phyloP scores from a whole-genome alignment of 2,329 filamentous ascomycete genomes.

The Aspergillus sp. region DNA sequence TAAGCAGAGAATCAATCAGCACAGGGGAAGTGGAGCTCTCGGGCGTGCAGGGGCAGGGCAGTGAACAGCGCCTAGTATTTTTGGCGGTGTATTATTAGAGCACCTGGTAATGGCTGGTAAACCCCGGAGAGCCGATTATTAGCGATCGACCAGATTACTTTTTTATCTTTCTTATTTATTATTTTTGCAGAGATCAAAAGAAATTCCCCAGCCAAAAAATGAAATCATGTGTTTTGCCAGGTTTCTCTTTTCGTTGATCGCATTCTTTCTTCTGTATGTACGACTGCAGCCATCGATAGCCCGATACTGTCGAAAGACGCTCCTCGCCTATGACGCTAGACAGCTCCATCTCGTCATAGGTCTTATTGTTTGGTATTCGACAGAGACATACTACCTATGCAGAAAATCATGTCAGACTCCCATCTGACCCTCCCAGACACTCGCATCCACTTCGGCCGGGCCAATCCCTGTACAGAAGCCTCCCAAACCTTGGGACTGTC shows the following conservation, averaged over 20 bases:
- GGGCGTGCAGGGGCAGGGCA: conserved; percentile 18
- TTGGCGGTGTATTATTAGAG: conserved; percentile 13
- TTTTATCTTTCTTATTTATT: conserved; percentile 4
- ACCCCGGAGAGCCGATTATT: not conserved
- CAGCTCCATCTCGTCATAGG: too few species aligned
- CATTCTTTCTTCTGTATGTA: not conserved
- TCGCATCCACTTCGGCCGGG: conserved; percentile 5
- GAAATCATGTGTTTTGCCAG: not conserved
- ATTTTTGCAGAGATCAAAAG: conserved; percentile 1
- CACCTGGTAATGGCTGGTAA: conserved; percentile 8
- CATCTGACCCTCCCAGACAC: not conserved
- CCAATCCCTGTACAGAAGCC: conserved; percentile 9
- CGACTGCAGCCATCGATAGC: not conserved
- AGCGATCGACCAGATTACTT: conserved; percentile 7
- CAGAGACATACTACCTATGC: not conserved
- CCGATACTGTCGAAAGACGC: not conserved
- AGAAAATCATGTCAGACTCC: conserved; percentile 2
- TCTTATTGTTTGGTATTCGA: too few species aligned
- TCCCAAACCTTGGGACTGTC: conserved; percentile 4
- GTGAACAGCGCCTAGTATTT: conserved; percentile 11
- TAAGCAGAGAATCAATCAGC: not conserved
- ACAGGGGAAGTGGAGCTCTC: conserved; percentile 7
- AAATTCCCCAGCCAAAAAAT: conserved; percentile 9
- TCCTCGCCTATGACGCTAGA: not conserved
- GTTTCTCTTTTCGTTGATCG: not conserved